phyloP scores from a whole-genome alignment of 73 alveolate genomes.

The Loxodes magnus region DNA sequence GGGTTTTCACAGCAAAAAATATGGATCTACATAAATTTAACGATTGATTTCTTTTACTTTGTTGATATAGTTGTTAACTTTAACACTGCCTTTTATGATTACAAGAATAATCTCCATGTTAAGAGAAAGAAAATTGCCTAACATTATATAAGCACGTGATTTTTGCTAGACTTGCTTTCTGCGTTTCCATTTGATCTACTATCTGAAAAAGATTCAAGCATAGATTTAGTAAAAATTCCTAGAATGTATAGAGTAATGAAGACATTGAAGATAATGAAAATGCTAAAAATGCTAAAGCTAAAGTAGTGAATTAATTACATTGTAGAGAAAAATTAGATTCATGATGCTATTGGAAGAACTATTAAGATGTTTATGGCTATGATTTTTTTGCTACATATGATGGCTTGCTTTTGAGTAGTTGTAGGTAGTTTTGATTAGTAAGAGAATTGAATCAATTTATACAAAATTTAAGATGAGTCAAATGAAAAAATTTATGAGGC shows the following conservation, averaged over 20 bases:
- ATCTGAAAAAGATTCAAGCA: constrained; percentile 13
- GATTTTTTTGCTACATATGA: constrained; percentile 14
- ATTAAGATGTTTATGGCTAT: constrained; percentile 16
- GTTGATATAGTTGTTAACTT: constrained; percentile 47
- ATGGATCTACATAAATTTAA: constrained; percentile 4
- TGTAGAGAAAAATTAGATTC: constrained; percentile 27
- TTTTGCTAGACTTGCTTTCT: constrained; percentile 39
- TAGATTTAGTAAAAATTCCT: constrained; percentile 29
- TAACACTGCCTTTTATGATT: constrained; percentile 49
- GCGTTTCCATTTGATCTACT: constrained; percentile 29
- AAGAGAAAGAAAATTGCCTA: constrained; percentile 31
- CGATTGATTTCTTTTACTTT: constrained; percentile 28
- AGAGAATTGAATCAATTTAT: constrained; percentile 19
- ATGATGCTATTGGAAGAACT: constrained; percentile 23
- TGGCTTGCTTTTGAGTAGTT: neutral
- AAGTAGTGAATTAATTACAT: constrained; percentile 10
- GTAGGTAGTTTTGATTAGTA: constrained; percentile 1
- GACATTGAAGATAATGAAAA: constrained; percentile 29
- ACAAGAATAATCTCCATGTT: constrained; percentile 32
- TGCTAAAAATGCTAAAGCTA: constrained; percentile 22
- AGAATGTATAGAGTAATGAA: constrained; percentile 34
- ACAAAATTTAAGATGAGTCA: constrained; percentile 27
- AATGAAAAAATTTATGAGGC: constrained; percentile 36
- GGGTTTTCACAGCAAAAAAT: no score
- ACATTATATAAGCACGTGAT: constrained; percentile 42